phyloP scores from a whole-genome alignment of 2,329 filamentous ascomycete species.

The Nigrograna mackinnonii region DNA sequence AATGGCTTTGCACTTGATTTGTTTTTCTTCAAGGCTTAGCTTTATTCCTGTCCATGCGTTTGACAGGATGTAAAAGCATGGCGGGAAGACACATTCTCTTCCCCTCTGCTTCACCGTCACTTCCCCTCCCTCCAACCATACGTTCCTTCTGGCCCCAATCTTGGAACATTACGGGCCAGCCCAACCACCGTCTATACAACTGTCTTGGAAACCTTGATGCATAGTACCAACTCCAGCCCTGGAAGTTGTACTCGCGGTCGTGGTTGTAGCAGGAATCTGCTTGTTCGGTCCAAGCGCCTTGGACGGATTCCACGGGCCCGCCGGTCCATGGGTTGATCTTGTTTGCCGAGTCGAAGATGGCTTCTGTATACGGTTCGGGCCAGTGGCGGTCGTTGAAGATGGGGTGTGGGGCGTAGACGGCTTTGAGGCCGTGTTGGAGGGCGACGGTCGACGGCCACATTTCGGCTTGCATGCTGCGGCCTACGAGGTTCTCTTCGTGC shows the following conservation, averaged over 20 bases:
- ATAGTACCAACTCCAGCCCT: constrained; percentile 90
- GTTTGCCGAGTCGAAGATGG: constrained; percentile 70
- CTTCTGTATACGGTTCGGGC: constrained; percentile 77
- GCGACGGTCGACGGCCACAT: constrained; percentile 93
- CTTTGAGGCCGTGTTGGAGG: constrained; percentile 90
- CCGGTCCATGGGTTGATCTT: constrained; percentile 23
- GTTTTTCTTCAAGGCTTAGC: constrained; percentile 13
- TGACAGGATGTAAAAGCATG: constrained; percentile 88
- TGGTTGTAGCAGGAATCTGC: constrained; percentile 49
- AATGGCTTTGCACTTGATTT: too few relatives aligned
- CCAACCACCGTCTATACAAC: constrained; percentile 84
- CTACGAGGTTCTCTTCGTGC: constrained; percentile 87
- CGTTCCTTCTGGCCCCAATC: constrained; percentile 77
- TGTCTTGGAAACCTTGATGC: constrained; percentile 80
- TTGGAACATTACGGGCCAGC: constrained; percentile 76
- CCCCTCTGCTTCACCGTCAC: constrained; percentile 57
- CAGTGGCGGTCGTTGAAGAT: constrained; percentile 86
- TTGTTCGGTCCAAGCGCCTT: constrained; percentile 48
- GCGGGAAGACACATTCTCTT: constrained; percentile 87
- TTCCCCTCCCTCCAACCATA: constrained; percentile 44
- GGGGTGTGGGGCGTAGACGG: constrained; percentile 87
- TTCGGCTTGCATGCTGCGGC: constrained; percentile 90
- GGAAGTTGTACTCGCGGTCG: constrained; percentile 86
- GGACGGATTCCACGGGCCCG: constrained; percentile 64
- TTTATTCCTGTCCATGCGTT: constrained; percentile 54